Base-by-base conservation (phyloP, 352 stramenopile genomes). In the Plasmopara halstedii region DNA sequence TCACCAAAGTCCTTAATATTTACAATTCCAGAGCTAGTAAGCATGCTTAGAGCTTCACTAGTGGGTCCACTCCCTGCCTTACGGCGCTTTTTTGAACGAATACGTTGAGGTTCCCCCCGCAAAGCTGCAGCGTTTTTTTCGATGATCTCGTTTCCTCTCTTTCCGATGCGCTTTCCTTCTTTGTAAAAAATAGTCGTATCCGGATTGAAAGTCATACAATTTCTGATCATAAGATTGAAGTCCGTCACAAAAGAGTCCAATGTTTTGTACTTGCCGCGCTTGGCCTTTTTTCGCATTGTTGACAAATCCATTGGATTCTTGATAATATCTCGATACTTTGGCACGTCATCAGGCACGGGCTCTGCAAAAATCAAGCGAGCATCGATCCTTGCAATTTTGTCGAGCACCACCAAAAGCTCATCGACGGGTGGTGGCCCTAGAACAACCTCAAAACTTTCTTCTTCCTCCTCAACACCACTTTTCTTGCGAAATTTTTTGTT, bases 161-260 rank as follows among this genome's bases (percentile, higher is more conserved):
- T 94, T 18, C 77, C 75, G 14, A 94, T 62, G 31, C 82, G 74
- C 49, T 94, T 94, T 40, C 64, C 83, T 68, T 94, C 80, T 34
- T 92, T 94, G 57, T 89, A 89, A 47, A 90, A 94, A 14, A 94
- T 79, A 2, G 83, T 92, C 22, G 74, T 84, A 42, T 90, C 78
- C 2, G 79, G 70, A 41, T 94, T 94, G 53, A 90, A 94, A 6
- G 75, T 81, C 58, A 90, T 71, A 43, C 83, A 94, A 51, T 94
- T 94, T 26, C 77, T 72, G 47, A 90, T 91, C 71, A 94, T 94
- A 15, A 91, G 60, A 38, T 84, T 78, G 50, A 94, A 88, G 27
- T 94, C 83, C 2, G 77, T 60, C 3, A 63, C 64, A 59, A 94
- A 88, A 21, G 69, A 58, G n/a, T 89, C 78, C 17, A 91, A 46